Evolutionary conservation across 2,329 filamentous ascomycete species (phyloP), one percentile per base, ranked within the genome.

Genomic region (Thermothelomyces thermophilus): DNA sequence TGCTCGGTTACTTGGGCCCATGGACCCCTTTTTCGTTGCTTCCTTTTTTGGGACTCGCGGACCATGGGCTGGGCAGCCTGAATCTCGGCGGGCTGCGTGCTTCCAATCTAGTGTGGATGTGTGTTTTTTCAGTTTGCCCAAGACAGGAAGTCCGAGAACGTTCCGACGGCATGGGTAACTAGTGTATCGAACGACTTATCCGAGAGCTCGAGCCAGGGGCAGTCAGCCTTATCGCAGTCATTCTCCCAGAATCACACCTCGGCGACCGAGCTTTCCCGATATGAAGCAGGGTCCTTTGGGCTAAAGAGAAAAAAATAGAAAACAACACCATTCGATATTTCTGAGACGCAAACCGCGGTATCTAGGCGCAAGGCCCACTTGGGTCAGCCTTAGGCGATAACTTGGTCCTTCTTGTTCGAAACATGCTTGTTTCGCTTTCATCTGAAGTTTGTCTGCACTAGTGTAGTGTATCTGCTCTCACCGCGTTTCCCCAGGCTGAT

Each of bases 131-230:
- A 10, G 30, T 14, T 31, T 31, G 30, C 14, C 20, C 14, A 22
- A 13, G 22, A 44, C 16, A 46, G 31, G 37, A 51, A 30, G 8
- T 33, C 48, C 43, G 48, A 51, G 33, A 30, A 16, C 26, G 39
- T 46, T 37, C 48, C 48, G 39, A 46, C 48, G 11, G 39, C 43
- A 26, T 42, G 42, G 42, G 37, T 42, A 39, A 14, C 46, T 8
- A 34, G 10, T 4, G n/a, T n/a, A n/a, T n/a, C n/a, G n/a, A 26
- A 26, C 24, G 5, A n/a, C 24, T 9, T 26, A 26, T 8, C 13
- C 16, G 6, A 24, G 31, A 11, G 16, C 9, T 33, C 37, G 16
- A n/a, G 35, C 30, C 39, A 19, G 30, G 24, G 33, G 20, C 46
- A 22, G 41, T 33, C 46, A 49, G 46, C 46, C 46, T 49, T 49